Evolutionary conservation across 768 basidiomycete genomes (phyloP), one percentile per base, ranked within the genome.

Genomic region (Postia placenta): DNA sequence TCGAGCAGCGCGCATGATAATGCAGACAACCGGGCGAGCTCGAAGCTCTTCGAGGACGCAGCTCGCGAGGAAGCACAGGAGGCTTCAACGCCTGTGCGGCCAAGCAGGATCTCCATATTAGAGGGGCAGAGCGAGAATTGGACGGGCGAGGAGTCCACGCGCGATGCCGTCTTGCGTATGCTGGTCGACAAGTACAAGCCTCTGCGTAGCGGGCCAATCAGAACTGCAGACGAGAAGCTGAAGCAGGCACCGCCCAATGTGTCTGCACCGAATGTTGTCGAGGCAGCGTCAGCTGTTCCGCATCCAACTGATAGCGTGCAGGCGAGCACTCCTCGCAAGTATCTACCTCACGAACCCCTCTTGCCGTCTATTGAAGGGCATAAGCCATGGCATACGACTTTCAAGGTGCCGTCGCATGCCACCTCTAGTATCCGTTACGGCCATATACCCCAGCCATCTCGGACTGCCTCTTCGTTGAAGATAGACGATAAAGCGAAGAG

Each of bases 131-230:
- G 83, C 27, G 70, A 76, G 49, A 83, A 89, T 60, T 91, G 87
- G 90, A 78, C 76, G 1, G 87, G 87, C 0, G 86, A 92, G 11
- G 90, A 92, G 64, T 70, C 74, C 5, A 71, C 79, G 1, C 69
- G 80, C 46, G 82, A 87, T 66, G 76, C 81, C 0, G 82, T 92
- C 0, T 70, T 90, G 15, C 77, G 89, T 19, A 92, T 94, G 87
- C 74, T 92, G 4, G 74, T 91, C 27, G 90, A 92, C 70, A 86
- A 88, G 61, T 83, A 92, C 70, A 91, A 87, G 64, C 88, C 90
- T 1, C 65, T 91, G 27, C 74, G 87, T n/a, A 75, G 70, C 7
- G 81, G 79, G 7, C 62, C 67, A 11, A 74, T 86, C 37, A 65
- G 70, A 52, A 72, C 76, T 1, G 84, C 85, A 5, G 85, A 89